A percentile compares a stretch with the other conserved stretches of the same genome.
Conservation (phyloP, 2,329 filamentous ascomycete species). For the Microsporum canis region DNA sequence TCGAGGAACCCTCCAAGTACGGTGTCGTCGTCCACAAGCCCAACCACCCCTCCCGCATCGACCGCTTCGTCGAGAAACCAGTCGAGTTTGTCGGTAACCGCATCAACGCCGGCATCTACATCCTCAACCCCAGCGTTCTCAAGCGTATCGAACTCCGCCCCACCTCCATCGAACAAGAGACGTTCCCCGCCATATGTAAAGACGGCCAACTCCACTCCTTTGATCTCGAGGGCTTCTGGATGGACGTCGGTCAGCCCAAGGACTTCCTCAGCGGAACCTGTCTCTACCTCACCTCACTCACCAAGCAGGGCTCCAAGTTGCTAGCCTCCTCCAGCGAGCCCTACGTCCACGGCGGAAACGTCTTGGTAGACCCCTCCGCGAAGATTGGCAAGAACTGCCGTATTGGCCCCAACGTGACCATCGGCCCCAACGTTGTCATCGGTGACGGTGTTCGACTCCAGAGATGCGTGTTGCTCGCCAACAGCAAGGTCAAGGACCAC, state of each 20-base stretch:
- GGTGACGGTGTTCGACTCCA: slow-evolving; percentile 91
- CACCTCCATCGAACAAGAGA: slow-evolving; percentile 97
- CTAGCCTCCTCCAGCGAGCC: slow-evolving; percentile 62
- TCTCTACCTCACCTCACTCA: slow-evolving; percentile 83
- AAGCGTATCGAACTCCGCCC: slow-evolving; percentile 88
- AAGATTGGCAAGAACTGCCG: slow-evolving; percentile 98
- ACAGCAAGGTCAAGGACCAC: slow-evolving; percentile 94
- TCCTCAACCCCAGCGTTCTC: slow-evolving; percentile 85
- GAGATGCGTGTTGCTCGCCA: slow-evolving; percentile 76
- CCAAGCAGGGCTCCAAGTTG: slow-evolving; percentile 79
- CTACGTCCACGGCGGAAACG: slow-evolving; percentile 86
- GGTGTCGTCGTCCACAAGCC: slow-evolving; percentile 97
- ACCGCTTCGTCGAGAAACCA: slow-evolving; percentile 98
- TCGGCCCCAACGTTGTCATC: slow-evolving; percentile 82
- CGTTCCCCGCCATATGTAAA: slow-evolving; percentile 84
- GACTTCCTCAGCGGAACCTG: slow-evolving; percentile 95
- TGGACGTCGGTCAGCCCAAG: slow-evolving; percentile 98
- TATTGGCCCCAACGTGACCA: slow-evolving; percentile 93
- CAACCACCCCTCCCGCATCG: slow-evolving; percentile 78
- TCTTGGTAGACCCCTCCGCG: slow-evolving; percentile 83
- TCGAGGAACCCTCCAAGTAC: slow-evolving; percentile 97
- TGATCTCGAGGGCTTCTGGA: slow-evolving; percentile 96
- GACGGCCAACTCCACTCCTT: slow-evolving; percentile 91
- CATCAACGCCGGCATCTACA: slow-evolving; percentile 98
- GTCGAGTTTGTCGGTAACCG: slow-evolving; percentile 97